Percentiles rank a stretch among this genome's conserved stretches.
Evolutionary conservation across 768 basidiomycete genomes (phyloP).

Genomic region (Dioszegia aurantiaca): DNA sequence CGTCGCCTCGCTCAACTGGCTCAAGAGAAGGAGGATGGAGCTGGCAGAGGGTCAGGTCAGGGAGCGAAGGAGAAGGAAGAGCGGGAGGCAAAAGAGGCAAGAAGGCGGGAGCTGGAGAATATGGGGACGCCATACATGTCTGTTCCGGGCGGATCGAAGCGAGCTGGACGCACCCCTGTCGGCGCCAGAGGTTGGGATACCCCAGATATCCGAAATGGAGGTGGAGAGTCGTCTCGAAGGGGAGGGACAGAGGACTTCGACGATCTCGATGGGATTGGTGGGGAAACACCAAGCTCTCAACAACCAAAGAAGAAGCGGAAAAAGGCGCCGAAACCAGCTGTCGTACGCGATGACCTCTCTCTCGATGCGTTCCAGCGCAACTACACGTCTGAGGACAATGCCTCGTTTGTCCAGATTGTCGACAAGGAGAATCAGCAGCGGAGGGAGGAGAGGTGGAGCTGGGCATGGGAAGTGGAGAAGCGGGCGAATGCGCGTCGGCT

Average conservation of each 20-base stretch:
- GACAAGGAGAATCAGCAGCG: slow-evolving; percentile 75
- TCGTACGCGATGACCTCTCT: slow-evolving; percentile 58
- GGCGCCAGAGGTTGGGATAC: slow-evolving; percentile 49
- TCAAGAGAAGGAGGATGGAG: slow-evolving; percentile 33
- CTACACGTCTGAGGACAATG: slow-evolving; percentile 96
- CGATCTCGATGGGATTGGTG: slow-evolving; percentile 32
- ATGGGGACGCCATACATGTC: slow-evolving; percentile 45
- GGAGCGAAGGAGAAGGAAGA: not conserved
- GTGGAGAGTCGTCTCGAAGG: slow-evolving; percentile 19
- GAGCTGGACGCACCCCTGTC: slow-evolving; percentile 39
- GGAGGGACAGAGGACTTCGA: slow-evolving; percentile 23
- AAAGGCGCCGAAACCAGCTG: slow-evolving; percentile 25
- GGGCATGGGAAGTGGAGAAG: slow-evolving; percentile 93
- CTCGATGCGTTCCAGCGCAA: slow-evolving; percentile 84
- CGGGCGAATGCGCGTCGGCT: slow-evolving; percentile 60
- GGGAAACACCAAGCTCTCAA: slow-evolving; percentile 16
- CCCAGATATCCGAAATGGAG: slow-evolving; percentile 18
- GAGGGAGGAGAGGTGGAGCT: slow-evolving; percentile 74
- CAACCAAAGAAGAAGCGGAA: slow-evolving; percentile 9
- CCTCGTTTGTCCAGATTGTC: slow-evolving; percentile 89
- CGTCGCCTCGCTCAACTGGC: slow-evolving; percentile 63
- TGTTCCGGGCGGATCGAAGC: slow-evolving; percentile 18
- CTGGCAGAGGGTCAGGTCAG: not conserved
- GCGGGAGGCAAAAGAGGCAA: slow-evolving; percentile 12
- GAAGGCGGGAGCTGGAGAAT: slow-evolving; percentile 39